These are phyloP conservation scores for Saturnispora zaruensis DNA, from an alignment of 805 yeast genomes.

Conservation along the genomic window DNA sequence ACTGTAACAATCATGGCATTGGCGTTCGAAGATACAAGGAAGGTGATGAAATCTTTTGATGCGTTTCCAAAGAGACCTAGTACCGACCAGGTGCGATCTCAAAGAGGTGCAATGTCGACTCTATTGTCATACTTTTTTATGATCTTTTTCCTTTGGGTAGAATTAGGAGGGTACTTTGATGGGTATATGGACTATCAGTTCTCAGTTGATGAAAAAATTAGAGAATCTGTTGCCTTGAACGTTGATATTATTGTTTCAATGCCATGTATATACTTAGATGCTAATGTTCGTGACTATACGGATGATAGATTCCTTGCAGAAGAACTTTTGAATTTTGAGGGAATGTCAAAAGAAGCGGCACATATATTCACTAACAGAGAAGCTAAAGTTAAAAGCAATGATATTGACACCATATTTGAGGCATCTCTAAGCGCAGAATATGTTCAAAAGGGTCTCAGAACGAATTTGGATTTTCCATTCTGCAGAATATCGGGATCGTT, in stretches of 20 bases:
- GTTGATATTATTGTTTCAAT: conserved; percentile 72
- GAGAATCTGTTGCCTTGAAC: conserved; percentile 57
- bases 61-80: conserved; percentile 69
- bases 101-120: conserved; percentile 71
- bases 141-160: conserved; percentile 70
- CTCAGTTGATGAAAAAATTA: conserved; percentile 54
- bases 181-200: conserved; percentile 76
- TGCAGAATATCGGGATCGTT: conserved; percentile 79
- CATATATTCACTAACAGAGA: conserved; percentile 30
- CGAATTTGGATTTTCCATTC: conserved; percentile 56
- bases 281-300: conserved; percentile 71
- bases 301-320: conserved; percentile 71
- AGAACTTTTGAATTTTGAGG: conserved; percentile 66
- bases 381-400: conserved; percentile 36
- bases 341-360: conserved; percentile 50
- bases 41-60: conserved; percentile 44
- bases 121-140: conserved; percentile 52
- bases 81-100: conserved; percentile 63
- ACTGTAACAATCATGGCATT: background rate
- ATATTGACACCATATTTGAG: conserved; percentile 55
- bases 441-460: conserved; percentile 33
- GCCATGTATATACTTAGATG: conserved; percentile 72
- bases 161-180: conserved; percentile 75
- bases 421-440: conserved; percentile 63
- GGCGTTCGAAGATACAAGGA: conserved; percentile 5